Evolutionary conservation across 1,284 basidiomycete species (phyloP).

Genomic region (Trichosporon asahii): DNA sequence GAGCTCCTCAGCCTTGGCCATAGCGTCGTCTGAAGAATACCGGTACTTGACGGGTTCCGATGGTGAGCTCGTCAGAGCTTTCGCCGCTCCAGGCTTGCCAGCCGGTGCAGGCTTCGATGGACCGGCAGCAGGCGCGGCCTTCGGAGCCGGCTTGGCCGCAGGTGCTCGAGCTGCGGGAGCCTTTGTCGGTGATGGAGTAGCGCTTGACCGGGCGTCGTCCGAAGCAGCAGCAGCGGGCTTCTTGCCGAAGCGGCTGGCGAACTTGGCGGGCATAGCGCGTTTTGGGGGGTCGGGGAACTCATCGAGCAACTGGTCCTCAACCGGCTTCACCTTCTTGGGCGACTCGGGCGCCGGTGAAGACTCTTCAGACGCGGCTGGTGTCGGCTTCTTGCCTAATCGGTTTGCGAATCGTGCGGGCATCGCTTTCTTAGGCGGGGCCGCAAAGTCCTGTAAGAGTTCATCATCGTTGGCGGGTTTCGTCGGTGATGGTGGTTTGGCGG

Average conservation of each 20-base stretch:
- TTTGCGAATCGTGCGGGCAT: slow-evolving; percentile 6
- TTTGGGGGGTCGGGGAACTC: slow-evolving; percentile 33
- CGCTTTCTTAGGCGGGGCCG: slow-evolving; percentile 8
- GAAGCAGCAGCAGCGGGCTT: neutral
- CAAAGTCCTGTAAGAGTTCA: slow-evolving; percentile 12
- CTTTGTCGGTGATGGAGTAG: slow-evolving; percentile 17
- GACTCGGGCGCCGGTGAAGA: slow-evolving; percentile 16
- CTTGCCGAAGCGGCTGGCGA: slow-evolving; percentile 19
- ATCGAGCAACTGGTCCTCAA: slow-evolving; percentile 25
- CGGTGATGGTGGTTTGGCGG: slow-evolving; percentile 22
- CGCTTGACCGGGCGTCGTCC: slow-evolving; percentile 14
- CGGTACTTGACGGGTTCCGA: slow-evolving; percentile 87
- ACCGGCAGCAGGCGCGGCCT: slow-evolving; percentile 36
- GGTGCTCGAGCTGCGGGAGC: slow-evolving; percentile 38
- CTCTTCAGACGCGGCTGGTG: slow-evolving; percentile 4
- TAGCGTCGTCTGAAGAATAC: slow-evolving; percentile 88
- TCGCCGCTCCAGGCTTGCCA: slow-evolving; percentile 52
- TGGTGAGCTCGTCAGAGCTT: slow-evolving; percentile 57
- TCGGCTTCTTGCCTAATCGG: slow-evolving; percentile 12
- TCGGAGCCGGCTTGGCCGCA: slow-evolving; percentile 24
- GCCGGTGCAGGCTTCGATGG: slow-evolving; percentile 40
- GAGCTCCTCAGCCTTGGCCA: slow-evolving; percentile 68
- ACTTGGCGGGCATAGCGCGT: slow-evolving; percentile 34
- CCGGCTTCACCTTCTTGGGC: slow-evolving; percentile 34
- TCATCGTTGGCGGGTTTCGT: neutral